Evolutionary conservation across 257 asterid genomes (phyloP).

Genomic region (Rauvolfia tetraphylla): DNA sequence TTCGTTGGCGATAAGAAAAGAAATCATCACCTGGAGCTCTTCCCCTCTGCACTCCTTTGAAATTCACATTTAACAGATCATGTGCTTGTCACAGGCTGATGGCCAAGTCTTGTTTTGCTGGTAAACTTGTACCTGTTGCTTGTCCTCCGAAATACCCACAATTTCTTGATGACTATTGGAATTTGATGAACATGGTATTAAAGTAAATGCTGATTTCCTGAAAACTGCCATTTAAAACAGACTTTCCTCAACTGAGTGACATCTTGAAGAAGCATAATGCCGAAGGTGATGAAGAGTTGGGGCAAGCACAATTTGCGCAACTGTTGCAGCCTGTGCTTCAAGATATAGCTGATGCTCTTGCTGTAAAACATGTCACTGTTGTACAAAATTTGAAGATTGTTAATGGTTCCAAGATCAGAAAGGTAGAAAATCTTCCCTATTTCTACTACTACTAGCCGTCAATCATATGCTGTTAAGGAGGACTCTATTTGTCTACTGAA

Average conservation of each 20-base stretch:
- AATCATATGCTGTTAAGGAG: background rate
- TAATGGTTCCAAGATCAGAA: slow-evolving; percentile 54
- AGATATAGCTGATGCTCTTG: slow-evolving; percentile 53
- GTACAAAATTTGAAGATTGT: slow-evolving; percentile 37
- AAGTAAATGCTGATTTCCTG: slow-evolving; percentile 1
- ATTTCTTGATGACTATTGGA: background rate
- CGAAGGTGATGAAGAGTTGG: slow-evolving; percentile 49
- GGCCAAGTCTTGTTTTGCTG: background rate
- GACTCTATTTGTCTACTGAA: background rate
- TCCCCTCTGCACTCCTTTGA: too few relatives aligned
- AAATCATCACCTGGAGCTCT: too few relatives aligned
- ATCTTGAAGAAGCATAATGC: slow-evolving; percentile 47
- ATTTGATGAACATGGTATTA: background rate
- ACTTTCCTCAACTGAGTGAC: slow-evolving; percentile 46
- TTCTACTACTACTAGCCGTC: slow-evolving; percentile 2
- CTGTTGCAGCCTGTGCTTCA: slow-evolving; percentile 53
- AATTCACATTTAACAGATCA: too few relatives aligned
- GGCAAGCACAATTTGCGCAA: slow-evolving; percentile 64
- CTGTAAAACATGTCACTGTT: slow-evolving; percentile 34
- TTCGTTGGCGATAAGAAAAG: background rate
- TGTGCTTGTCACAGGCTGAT: background rate
- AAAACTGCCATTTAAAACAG: slow-evolving; percentile 29
- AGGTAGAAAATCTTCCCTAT: slow-evolving; percentile 31
- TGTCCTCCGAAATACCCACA: background rate
- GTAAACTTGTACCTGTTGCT: background rate